Percentiles rank a stretch among this genome's conserved stretches.
These are phyloP conservation scores for Fusarium oxysporum DNA, from an alignment of 2,329 filamentous ascomycete genomes.

Conservation along the genomic window DNA sequence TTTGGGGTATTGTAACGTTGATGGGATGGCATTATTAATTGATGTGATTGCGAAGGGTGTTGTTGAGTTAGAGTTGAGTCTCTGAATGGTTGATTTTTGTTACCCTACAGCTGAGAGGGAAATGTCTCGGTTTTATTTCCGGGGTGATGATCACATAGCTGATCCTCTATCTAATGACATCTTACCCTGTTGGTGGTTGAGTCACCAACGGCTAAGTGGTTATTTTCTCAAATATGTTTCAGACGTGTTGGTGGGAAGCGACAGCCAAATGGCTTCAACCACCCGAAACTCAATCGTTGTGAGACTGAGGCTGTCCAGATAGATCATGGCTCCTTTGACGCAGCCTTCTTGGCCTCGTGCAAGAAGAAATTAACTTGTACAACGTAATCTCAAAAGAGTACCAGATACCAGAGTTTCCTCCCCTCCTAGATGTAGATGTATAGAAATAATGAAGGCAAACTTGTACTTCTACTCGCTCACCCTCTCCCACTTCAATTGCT, in stretches of 20 bases:
- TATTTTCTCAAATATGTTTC: not conserved
- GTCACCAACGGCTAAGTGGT: not conserved
- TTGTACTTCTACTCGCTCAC: not conserved
- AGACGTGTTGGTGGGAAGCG: not conserved
- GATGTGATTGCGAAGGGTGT: not conserved
- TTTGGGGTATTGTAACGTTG: not conserved
- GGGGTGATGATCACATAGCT: not conserved
- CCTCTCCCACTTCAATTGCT: not conserved
- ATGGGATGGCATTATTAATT: not conserved
- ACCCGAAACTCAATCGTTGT: not conserved
- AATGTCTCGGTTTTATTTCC: not conserved
- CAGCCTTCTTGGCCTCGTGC: rapidly evolving
- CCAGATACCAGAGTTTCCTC: not conserved
- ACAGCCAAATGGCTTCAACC: not conserved
- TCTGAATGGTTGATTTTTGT: conserved; percentile 7
- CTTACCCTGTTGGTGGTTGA: not conserved
- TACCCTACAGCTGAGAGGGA: not conserved
- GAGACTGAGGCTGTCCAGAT: not conserved
- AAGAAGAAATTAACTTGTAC: too few species aligned
- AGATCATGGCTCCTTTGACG: rapidly evolving
- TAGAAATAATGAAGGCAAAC: not conserved
- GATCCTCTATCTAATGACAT: too few species aligned
- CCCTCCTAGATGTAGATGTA: rapidly evolving
- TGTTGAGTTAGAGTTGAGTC: not conserved
- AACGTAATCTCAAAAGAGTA: not conserved